Conservation (phyloP, 257 asterid species). For the Nicotiana tomentosiformis region DNA sequence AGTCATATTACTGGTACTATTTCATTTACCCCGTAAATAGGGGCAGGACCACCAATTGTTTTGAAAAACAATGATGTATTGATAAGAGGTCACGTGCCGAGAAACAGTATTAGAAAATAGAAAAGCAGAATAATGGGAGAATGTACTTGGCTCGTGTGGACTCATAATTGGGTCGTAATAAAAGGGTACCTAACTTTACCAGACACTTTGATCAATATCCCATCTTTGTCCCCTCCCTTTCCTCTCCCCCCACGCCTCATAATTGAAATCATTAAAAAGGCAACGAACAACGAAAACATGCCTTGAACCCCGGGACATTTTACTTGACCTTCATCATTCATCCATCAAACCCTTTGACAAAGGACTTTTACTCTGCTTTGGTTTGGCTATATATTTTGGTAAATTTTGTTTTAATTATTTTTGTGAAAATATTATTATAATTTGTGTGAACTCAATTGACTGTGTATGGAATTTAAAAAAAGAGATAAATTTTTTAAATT, state of each 20-base stretch:
- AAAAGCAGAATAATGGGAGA: conserved; percentile 33
- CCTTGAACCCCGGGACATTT: conserved; percentile 52
- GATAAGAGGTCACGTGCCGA: conserved; percentile 13
- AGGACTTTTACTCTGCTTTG: no score
- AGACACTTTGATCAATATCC: conserved; percentile 46
- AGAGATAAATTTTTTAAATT: no score
- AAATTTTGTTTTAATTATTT: no score
- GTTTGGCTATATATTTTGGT: no score
- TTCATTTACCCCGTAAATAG: no score
- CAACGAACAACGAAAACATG: conserved; percentile 37
- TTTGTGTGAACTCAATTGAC: no score
- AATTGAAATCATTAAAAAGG: conserved; percentile 27
- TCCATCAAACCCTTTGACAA: no score
- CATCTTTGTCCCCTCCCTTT: conserved; percentile 16
- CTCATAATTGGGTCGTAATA: conserved; percentile 60
- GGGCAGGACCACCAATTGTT: no score
- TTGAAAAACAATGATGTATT: neutral
- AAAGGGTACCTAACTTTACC: conserved; percentile 46
- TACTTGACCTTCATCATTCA: no score
- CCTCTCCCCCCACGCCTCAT: conserved; percentile 15
- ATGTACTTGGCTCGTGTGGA: conserved; percentile 54
- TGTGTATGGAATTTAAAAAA: no score
- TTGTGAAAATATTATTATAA: no score
- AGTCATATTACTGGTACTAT: no score
- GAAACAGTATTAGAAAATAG: conserved; percentile 8